Conservation (phyloP, 495 filamentous ascomycete species). For the Pyronema omphalodes region DNA sequence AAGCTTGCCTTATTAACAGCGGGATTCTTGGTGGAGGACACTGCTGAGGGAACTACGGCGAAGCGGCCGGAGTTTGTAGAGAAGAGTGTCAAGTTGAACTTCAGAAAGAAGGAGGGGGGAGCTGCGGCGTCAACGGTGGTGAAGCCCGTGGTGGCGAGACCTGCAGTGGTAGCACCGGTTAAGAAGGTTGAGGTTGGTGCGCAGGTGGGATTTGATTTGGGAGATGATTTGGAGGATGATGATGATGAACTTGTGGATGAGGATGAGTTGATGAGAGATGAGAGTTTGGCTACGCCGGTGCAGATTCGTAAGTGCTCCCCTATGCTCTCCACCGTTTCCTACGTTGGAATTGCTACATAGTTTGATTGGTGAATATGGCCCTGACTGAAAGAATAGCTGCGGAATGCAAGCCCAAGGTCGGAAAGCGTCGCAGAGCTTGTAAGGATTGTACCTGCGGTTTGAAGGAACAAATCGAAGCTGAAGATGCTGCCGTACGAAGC, state of each 20-base stretch:
- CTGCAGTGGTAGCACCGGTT: constrained; percentile 6
- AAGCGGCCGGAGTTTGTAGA: constrained; percentile 50
- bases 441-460: constrained; percentile 97
- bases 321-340: not conserved
- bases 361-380: too few species aligned
- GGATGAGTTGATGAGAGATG: constrained; percentile 63
- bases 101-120: constrained; percentile 43
- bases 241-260: constrained; percentile 82
- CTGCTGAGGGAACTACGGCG: constrained; percentile 31
- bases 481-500: constrained; percentile 52
- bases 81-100: constrained; percentile 51
- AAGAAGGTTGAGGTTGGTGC: constrained; percentile 27
- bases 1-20: constrained; percentile 61
- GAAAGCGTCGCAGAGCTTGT: constrained; percentile 78
- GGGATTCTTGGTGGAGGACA: constrained; percentile 45
- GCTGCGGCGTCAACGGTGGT: constrained; percentile 17
- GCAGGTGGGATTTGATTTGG: constrained; percentile 56
- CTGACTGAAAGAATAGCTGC: constrained; percentile 35
- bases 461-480: constrained; percentile 54
- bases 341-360: not conserved
- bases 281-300: constrained; percentile 54
- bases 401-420: constrained; percentile 64
- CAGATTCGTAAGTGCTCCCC: constrained; percentile 46
- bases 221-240: constrained; percentile 47
- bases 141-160: constrained; percentile 9